Evolutionary conservation across 2,329 filamentous ascomycete species (phyloP), one percentile per base, ranked within the genome.

Genomic region (Fusarium sambucinum): DNA sequence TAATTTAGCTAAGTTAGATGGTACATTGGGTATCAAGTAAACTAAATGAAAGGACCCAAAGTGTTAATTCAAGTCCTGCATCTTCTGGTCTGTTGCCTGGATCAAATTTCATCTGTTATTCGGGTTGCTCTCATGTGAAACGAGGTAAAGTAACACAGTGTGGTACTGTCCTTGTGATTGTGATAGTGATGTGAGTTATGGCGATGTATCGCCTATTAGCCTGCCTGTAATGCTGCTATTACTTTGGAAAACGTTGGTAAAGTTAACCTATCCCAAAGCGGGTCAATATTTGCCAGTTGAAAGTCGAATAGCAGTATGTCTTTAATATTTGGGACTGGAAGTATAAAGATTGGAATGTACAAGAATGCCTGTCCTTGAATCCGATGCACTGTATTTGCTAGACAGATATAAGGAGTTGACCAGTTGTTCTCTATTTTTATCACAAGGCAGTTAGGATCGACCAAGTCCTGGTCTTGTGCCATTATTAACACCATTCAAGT

Each of bases 401-500:
- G 41, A 21, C n/a, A n/a, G 35, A 35, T 12, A 25, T 21, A 25
- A 13, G 19, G 17, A 42, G 30, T 48, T 55, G 41, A 27, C 47
- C 42, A 48, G 35, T 51, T 54, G n/a, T 29, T 47, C 25, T 50
- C 44, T 54, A 55, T 70, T 55, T 53, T 48, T 54, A 55, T 70
- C 58, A 65, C 63, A 47, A 66, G 62, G 42, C 50, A 40, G 33
- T 40, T 35, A 51, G 30, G 13, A 41, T 63, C 23, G 42, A 33
- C 27, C 33, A 54, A 41, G 55, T 37, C 42, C 30, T 19, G 30
- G 60, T 42, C 44, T 52, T 55, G 29, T 51, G 33, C 35, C 35
- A 52, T 69, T 53, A 53, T 69, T 63, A 48, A 63, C 47, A 51
- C 33, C 25, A 50, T 55, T 44, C 66, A 59, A 69, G 58, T 69